Evolutionary conservation across 345 rosid genomes (phyloP).

Genomic region (Microcos paniculata): DNA sequence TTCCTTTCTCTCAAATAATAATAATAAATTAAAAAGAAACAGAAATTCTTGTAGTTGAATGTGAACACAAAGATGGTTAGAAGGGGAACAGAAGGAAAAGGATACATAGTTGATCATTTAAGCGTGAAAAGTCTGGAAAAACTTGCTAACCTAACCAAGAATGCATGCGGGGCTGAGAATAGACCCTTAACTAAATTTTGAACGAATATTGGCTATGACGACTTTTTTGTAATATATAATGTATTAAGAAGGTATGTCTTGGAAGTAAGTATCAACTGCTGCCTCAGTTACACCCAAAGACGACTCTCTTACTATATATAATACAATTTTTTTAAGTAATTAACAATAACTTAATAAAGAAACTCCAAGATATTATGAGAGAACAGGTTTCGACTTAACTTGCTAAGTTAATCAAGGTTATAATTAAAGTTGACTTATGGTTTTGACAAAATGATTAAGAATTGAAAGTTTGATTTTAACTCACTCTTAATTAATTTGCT

Average conservation of each 20-base stretch:
- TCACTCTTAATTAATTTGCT: background rate
- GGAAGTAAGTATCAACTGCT: background rate
- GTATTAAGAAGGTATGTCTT: background rate
- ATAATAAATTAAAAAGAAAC: no score
- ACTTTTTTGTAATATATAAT: background rate
- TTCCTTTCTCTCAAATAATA: no score
- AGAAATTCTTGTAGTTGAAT: no score
- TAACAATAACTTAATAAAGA: background rate
- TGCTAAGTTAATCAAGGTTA: background rate
- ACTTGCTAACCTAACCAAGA: slow-evolving; percentile 30
- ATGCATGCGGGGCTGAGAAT: slow-evolving; percentile 14
- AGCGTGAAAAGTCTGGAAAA: slow-evolving; percentile 12
- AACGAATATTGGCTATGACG: background rate
- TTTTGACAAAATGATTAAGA: background rate
- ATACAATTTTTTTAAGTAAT: background rate
- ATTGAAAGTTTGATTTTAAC: background rate
- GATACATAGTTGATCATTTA: background rate
- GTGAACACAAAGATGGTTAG: background rate
- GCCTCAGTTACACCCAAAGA: background rate
- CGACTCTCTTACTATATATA: background rate
- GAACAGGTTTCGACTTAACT: background rate
- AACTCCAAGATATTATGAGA: background rate
- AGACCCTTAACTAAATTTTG: slow-evolving; percentile 38
- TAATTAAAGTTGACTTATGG: background rate
- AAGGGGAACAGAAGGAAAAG: no score